Evolutionary conservation across 169 alveolate genomes (phyloP).

Genomic region (Plasmodium malariae): DNA sequence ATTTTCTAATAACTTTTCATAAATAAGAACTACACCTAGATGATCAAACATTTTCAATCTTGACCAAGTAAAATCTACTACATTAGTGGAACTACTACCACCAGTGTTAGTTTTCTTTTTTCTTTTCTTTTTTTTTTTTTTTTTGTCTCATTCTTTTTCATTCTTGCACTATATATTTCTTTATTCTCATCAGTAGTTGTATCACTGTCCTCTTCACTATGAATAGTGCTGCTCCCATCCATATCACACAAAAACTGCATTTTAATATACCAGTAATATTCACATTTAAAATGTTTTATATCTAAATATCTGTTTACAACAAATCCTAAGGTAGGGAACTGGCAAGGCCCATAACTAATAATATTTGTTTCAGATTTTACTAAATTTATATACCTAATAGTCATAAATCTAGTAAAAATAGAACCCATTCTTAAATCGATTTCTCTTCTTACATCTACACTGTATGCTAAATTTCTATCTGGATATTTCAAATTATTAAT

Average conservation of each 20-base stretch:
- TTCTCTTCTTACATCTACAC: constrained; percentile 98
- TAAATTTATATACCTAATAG: constrained; percentile 80
- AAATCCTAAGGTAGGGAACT: constrained; percentile 99
- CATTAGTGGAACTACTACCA: background rate
- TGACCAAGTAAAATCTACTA: constrained; percentile 75
- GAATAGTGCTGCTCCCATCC: background rate
- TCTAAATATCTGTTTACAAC: constrained; percentile 96
- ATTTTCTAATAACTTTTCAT: constrained; percentile 53
- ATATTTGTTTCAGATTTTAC: constrained; percentile 83
- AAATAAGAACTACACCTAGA: constrained; percentile 57
- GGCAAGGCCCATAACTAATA: constrained; percentile 98
- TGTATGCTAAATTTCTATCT: constrained; percentile 93
- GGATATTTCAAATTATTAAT: constrained; percentile 93
- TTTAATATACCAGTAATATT: constrained; percentile 94
- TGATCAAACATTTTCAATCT: constrained; percentile 73
- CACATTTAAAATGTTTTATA: constrained; percentile 92
- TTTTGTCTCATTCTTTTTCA: background rate
- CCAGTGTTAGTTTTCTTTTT: background rate
- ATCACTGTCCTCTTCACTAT: constrained; percentile 12
- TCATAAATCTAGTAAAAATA: constrained; percentile 88
- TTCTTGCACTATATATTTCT: background rate
- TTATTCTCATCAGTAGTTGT: background rate
- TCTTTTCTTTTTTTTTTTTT: background rate
- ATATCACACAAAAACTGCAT: constrained; percentile 77
- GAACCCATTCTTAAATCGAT: constrained; percentile 96